A percentile compares a stretch with the other conserved stretches of the same genome.
Conservation (phyloP, 225 moss, liverwort and hornwort genomes). For the Polytrichum formosum region DNA sequence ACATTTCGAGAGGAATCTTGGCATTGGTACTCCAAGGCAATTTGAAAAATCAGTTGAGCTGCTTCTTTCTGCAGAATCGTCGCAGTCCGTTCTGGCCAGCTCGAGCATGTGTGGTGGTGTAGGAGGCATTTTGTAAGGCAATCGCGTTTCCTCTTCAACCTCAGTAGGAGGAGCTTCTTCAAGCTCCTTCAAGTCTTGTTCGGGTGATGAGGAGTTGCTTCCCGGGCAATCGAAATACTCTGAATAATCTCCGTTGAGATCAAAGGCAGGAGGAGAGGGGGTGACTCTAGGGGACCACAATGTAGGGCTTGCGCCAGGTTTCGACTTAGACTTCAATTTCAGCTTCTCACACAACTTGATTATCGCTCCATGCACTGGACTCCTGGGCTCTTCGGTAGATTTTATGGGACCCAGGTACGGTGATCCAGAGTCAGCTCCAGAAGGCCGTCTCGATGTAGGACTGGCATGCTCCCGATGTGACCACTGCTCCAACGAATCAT, state of each 20-base stretch:
- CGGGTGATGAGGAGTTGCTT: conserved; percentile 14
- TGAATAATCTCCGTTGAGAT: conserved; percentile 13
- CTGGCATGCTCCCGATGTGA: conserved; percentile 34
- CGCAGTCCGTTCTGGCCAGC: neutral
- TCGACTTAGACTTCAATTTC: conserved; percentile 14
- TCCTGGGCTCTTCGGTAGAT: conserved; percentile 7
- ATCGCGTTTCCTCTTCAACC: conserved; percentile 24
- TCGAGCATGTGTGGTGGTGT: neutral
- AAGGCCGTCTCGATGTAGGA: conserved; percentile 21
- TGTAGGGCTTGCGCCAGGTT: conserved; percentile 29
- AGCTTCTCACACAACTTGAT: conserved; percentile 31
- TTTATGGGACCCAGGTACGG: conserved; percentile 3
- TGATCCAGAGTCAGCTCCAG: conserved; percentile 11
- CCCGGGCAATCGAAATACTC: conserved; percentile 42
- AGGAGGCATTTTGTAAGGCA: conserved; percentile 60
- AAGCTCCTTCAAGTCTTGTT: neutral
- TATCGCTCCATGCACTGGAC: conserved; percentile 9
- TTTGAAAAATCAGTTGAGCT: conserved; percentile 17
- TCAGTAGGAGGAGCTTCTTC: neutral
- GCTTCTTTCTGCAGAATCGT: conserved; percentile 3
- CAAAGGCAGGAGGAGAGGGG: conserved; percentile 12
- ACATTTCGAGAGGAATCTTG: conserved; percentile 24
- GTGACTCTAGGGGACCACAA: neutral
- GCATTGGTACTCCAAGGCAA: conserved; percentile 27
- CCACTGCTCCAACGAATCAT: conserved; percentile 56